A percentile compares a stretch with the other conserved stretches of the same genome.
Conservation (phyloP, 495 filamentous ascomycete species). For the Aspergillus affinis region DNA sequence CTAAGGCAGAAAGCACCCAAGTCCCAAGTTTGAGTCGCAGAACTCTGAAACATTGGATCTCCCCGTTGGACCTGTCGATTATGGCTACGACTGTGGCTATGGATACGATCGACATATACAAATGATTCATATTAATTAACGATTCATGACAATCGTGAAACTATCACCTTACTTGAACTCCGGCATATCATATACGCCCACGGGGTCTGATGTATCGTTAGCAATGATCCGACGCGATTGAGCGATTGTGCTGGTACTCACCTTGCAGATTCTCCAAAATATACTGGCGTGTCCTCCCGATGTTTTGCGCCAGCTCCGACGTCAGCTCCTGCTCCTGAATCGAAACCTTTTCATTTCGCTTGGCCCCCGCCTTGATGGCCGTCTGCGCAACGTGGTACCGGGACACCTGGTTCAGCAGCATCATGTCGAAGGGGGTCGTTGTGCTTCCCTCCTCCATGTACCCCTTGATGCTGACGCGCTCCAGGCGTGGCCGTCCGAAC, state of each 20-base stretch:
- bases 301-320: constrained; percentile 47
- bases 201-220: constrained; percentile 45
- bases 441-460: constrained; percentile 72
- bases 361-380: constrained; percentile 53
- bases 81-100: background rate
- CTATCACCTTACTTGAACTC: constrained; percentile 16
- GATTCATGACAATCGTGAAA: constrained; percentile 1
- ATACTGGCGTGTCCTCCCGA: constrained; percentile 54
- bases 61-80: background rate
- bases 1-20: background rate
- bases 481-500: constrained; percentile 54
- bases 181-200: constrained; percentile 56
- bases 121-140: background rate
- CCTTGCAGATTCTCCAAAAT: constrained; percentile 55
- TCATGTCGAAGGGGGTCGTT: constrained; percentile 75
- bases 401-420: constrained; percentile 63
- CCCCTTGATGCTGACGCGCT: constrained; percentile 57
- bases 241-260: constrained; percentile 22
- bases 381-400: constrained; percentile 61
- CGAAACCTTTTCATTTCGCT: constrained; percentile 51
- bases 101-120: background rate
- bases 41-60: background rate
- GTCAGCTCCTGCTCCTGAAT: constrained; percentile 46
- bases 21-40: background rate
- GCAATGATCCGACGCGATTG: background rate